Conservation (phyloP, 805 yeast species). For the Saturnispora zaruensis region DNA sequence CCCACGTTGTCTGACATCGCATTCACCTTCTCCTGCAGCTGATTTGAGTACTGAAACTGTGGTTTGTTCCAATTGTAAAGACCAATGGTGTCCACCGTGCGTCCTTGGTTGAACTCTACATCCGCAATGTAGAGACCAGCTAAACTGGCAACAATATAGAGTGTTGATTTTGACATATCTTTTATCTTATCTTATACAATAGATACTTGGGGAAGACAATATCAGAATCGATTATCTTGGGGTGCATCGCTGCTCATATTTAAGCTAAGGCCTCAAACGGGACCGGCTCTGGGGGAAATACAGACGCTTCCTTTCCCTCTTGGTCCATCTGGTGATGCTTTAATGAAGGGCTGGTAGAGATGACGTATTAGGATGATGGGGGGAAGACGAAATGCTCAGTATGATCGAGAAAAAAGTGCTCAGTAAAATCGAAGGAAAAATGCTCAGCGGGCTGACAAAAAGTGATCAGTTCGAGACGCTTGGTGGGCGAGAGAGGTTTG, state of each 20-base stretch:
- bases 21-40: neutral
- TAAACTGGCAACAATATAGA: conserved; percentile 6
- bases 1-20: neutral
- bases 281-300: neutral
- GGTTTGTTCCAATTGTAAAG: conserved; percentile 8
- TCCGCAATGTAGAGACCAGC: conserved; percentile 10
- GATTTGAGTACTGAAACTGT: neutral
- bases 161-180: conserved; percentile 5
- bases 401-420: neutral
- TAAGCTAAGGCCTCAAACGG: neutral
- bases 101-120: conserved; percentile 6
- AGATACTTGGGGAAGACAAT: too few relatives aligned
- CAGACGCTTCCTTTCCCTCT: neutral
- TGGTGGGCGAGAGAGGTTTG: too few relatives aligned
- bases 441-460: too few relatives aligned
- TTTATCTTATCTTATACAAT: neutral
- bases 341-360: neutral
- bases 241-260: neutral
- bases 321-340: neutral
- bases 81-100: conserved; percentile 6
- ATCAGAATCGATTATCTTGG: too few relatives aligned
- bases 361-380: neutral
- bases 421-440: neutral
- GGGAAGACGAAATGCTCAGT: neutral
- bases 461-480: too few relatives aligned